Percentiles rank a stretch among this genome's conserved stretches.
Evolutionary conservation across 2,329 filamentous ascomycete genomes (phyloP).

Genomic region (Neobulgaria alba): DNA sequence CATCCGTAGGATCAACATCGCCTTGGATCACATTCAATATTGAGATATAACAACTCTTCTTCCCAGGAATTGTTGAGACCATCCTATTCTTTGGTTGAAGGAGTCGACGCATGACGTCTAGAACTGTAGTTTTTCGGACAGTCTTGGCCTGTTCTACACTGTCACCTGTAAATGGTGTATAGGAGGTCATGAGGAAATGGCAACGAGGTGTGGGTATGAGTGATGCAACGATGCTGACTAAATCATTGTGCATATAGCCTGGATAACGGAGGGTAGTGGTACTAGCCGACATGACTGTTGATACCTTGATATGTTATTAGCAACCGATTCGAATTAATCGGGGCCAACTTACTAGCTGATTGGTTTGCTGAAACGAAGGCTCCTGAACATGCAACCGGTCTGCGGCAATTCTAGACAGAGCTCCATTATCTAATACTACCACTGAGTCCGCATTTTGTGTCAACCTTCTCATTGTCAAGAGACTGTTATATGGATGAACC

Average conservation of each 20-base stretch:
- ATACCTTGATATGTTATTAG: conserved; percentile 46
- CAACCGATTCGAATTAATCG: not conserved
- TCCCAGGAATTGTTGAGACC: conserved; percentile 91
- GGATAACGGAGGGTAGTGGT: conserved; percentile 95
- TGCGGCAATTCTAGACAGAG: conserved; percentile 84
- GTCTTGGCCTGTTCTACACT: conserved; percentile 96
- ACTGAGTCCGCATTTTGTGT: conserved; percentile 97
- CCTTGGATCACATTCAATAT: conserved; percentile 99
- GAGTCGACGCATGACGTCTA: conserved; percentile 93
- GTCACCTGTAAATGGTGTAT: conserved; percentile 94
- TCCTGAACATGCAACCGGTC: conserved; percentile 92
- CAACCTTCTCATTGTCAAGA: conserved; percentile 81
- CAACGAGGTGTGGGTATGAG: conserved; percentile 93
- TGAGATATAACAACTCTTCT: conserved; percentile 98
- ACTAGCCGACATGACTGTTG: conserved; percentile 97
- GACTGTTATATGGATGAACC: conserved; percentile 95
- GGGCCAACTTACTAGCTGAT: conserved; percentile 62
- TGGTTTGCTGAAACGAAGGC: conserved; percentile 94
- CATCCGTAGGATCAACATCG: conserved; percentile 94
- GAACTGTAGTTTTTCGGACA: conserved; percentile 92
- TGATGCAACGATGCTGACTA: conserved; percentile 92
- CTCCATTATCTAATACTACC: conserved; percentile 93
- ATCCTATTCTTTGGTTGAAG: conserved; percentile 98
- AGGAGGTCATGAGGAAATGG: conserved; percentile 97
- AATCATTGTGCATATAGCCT: conserved; percentile 99